Evolutionary conservation across 768 basidiomycete species (phyloP), one percentile per base, ranked within the genome.

Genomic region (Leccinum fibrillosum): DNA sequence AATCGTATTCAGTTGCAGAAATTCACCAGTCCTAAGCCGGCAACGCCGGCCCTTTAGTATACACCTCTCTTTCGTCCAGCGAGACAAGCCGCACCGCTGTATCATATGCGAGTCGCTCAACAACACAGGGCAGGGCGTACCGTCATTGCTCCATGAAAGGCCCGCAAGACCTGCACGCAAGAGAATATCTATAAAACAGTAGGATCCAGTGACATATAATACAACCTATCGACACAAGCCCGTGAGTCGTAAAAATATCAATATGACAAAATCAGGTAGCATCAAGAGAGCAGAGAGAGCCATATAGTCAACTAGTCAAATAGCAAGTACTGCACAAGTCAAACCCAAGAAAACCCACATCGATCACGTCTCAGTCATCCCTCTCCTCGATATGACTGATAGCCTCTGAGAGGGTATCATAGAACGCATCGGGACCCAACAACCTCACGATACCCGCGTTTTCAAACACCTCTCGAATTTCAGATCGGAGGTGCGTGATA

Each of bases 381-480:
- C 63, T 58, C 17, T 62, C 53, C 63, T 78, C 74, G 15, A 80
- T 68, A 25, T 59, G 72, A 17, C 69, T 57, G 61, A 81, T 80
- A 2, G 79, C 80, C 39, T 71, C 72, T 28, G 73, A 68, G 15
- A 82, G 72, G 48, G 78, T 79, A 55, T 75, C 72, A 55, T 74
- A 78, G 63, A 82, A 78, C 5, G 74, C 73, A 23, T 75, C 73
- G n/a, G 72, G 69, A 25, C 81, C 81, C 9, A 82, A 68, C 42
- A 81, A 62, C 44, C 64, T 60, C 13, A 76, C 70, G 32, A 82
- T 73, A 3, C 81, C 81, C 11, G 77, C 81, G 11, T 71, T 71
- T 56, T 77, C 76, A 56, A 82, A 82, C 61, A 70, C 63, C 25
- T 63, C 57, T 21, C 72, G 74, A 34, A 79, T 74, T 0, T 59